Percentiles rank a stretch among this genome's conserved stretches.
Conservation (phyloP, 2,329 filamentous ascomycete genomes). For the Juglanconis oblonga region DNA sequence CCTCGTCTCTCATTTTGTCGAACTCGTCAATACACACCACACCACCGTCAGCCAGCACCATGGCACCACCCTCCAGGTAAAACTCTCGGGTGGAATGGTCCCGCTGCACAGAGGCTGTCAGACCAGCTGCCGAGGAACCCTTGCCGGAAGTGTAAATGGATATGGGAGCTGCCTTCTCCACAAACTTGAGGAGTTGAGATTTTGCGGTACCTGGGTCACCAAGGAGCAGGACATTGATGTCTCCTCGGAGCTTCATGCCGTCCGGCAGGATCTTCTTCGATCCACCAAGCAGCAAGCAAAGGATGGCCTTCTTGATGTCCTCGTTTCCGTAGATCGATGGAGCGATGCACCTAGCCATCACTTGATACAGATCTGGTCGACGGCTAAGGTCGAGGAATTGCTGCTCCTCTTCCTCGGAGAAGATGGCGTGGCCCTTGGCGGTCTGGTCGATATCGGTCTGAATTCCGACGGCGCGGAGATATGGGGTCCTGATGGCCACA, state of each 20-base stretch:
- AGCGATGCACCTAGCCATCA: slow-evolving; percentile 89
- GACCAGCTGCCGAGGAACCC: slow-evolving; percentile 93
- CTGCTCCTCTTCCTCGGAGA: slow-evolving; percentile 94
- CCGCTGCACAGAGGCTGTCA: slow-evolving; percentile 94
- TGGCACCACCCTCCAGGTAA: slow-evolving; percentile 95
- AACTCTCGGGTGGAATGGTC: slow-evolving; percentile 92
- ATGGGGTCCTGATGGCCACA: slow-evolving; percentile 93
- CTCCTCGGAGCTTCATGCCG: slow-evolving; percentile 94
- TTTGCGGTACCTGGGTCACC: slow-evolving; percentile 98
- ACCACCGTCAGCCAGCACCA: slow-evolving; percentile 95
- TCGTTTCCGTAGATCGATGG: slow-evolving; percentile 95
- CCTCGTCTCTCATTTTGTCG: slow-evolving; percentile 99
- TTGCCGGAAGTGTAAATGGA: slow-evolving; percentile 99
- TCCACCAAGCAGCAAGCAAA: slow-evolving; percentile 88
- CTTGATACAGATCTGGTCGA: slow-evolving; percentile 84
- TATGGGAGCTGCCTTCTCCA: slow-evolving; percentile 92
- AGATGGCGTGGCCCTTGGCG: slow-evolving; percentile 77
- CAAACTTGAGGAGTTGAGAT: slow-evolving; percentile 94
- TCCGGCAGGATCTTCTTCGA: slow-evolving; percentile 98
- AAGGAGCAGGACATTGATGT: slow-evolving; percentile 95
- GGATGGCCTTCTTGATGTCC: slow-evolving; percentile 96
- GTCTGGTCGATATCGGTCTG: slow-evolving; percentile 88
- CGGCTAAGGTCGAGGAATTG: slow-evolving; percentile 91
- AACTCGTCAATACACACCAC: slow-evolving; percentile 99
- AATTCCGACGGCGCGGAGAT: slow-evolving; percentile 88